Conservation (phyloP, 1,139 yeast species). For the Candida labiduridarum region DNA sequence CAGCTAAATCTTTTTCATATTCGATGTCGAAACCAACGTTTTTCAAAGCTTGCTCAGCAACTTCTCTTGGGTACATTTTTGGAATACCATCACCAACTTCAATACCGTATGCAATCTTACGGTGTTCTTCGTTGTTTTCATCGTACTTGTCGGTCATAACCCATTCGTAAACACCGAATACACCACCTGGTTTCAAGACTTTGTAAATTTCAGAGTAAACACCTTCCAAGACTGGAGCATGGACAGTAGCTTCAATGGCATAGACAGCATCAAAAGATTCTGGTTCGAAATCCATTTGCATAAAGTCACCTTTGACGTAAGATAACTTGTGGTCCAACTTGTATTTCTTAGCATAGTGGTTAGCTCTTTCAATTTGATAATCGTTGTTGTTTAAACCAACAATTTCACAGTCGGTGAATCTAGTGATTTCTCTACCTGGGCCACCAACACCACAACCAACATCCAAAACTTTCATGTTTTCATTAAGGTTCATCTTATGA, state of each 20-base stretch:
- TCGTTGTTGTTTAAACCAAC: slow-evolving; percentile 96
- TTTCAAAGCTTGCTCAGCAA: slow-evolving; percentile 84
- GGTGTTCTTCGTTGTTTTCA: slow-evolving; percentile 83
- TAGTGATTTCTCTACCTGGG: slow-evolving; percentile 93
- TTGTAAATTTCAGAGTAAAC: slow-evolving; percentile 94
- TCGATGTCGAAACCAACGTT: slow-evolving; percentile 86
- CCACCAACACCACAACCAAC: slow-evolving; percentile 99
- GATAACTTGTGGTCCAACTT: slow-evolving; percentile 72
- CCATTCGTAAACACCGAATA: slow-evolving; percentile 98
- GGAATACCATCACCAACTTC: slow-evolving; percentile 99
- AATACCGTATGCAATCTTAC: slow-evolving; percentile 94
- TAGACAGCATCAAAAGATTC: slow-evolving; percentile 93
- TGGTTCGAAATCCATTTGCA: slow-evolving; percentile 97
- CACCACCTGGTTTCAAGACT: slow-evolving; percentile 96
- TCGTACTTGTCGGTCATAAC: slow-evolving; percentile 96
- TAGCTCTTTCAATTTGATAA: slow-evolving; percentile 94
- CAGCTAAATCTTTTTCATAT: slow-evolving; percentile 81
- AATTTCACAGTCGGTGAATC: slow-evolving; percentile 85
- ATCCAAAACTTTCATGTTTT: slow-evolving; percentile 86
- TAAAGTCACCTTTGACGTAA: slow-evolving; percentile 96
- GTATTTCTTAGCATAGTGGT: slow-evolving; percentile 69
- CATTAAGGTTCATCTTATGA: slow-evolving; percentile 75
- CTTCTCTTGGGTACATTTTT: slow-evolving; percentile 85
- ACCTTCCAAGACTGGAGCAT: slow-evolving; percentile 95
- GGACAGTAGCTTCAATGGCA: slow-evolving; percentile 98